Conservation (phyloP, 805 yeast genomes). For the Candida nemodendra region DNA sequence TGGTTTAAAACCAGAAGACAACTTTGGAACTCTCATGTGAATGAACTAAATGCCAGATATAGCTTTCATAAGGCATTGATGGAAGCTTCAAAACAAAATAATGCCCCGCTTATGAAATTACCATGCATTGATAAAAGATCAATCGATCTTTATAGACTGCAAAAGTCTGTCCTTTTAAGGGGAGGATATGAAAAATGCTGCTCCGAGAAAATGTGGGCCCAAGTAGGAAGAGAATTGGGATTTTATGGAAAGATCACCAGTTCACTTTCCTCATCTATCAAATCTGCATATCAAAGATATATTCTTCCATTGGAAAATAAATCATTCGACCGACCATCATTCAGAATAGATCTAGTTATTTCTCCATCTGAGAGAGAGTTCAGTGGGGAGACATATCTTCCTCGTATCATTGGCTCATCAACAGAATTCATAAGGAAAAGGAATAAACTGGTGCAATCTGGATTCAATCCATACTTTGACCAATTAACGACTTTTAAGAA, state of each 20-base stretch:
- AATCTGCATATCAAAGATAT: conserved; percentile 54
- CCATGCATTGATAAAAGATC: conserved; percentile 69
- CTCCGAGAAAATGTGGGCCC: conserved; percentile 72
- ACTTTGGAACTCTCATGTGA: conserved; percentile 41
- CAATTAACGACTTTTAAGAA: conserved; percentile 43
- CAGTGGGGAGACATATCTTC: conserved; percentile 18
- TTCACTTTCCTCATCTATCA: conserved; percentile 64
- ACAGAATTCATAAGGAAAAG: conserved; percentile 45
- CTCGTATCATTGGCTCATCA: conserved; percentile 47
- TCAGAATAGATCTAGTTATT: conserved; percentile 9
- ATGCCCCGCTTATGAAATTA: conserved; percentile 37
- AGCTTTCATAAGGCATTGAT: conserved; percentile 48
- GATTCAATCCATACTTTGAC: conserved; percentile 50
- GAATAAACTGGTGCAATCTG: conserved; percentile 46
- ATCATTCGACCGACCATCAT: conserved; percentile 11
- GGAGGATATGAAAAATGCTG: conserved; percentile 73
- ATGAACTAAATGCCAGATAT: conserved; percentile 43
- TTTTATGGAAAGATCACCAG: conserved; percentile 71
- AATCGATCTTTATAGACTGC: conserved; percentile 60
- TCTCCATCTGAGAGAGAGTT: conserved; percentile 1
- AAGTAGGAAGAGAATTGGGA: conserved; percentile 78
- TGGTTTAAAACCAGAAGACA: conserved; percentile 54
- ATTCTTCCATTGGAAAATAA: conserved; percentile 28
- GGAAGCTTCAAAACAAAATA: conserved; percentile 34
- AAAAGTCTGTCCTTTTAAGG: conserved; percentile 54